A percentile compares a stretch with the other conserved stretches of the same genome.
Conservation (phyloP, 2,329 filamentous ascomycete species). For the Kalmusia sp. region DNA sequence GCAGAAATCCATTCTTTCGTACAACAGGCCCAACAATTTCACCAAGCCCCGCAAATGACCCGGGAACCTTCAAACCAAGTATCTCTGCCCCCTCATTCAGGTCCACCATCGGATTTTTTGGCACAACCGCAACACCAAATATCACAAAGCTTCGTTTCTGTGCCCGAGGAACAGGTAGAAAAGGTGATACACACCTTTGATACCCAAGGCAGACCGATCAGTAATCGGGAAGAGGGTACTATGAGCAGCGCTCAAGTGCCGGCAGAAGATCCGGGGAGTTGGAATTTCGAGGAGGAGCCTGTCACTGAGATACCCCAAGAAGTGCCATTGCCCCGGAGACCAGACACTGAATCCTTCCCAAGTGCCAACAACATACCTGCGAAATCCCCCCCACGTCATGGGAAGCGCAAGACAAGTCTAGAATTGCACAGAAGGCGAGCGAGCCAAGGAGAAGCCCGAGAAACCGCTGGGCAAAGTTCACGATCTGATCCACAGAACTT, state of each 20-base stretch:
- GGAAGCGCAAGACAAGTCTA: constrained; percentile 78
- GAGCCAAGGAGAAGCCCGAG: constrained; percentile 67
- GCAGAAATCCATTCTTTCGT: constrained; percentile 51
- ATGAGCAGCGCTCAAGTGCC: constrained; percentile 46
- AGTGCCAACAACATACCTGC: constrained; percentile 77
- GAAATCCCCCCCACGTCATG: constrained; percentile 77
- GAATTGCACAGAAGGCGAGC: constrained; percentile 62
- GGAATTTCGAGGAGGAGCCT: constrained; percentile 93
- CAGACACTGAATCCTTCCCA: constrained; percentile 88
- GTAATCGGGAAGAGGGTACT: constrained; percentile 51
- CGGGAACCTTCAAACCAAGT: constrained; percentile 54
- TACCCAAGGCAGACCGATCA: constrained; percentile 61
- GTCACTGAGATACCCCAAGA: constrained; percentile 64
- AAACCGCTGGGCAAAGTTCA: constrained; percentile 47
- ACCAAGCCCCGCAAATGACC: constrained; percentile 52
- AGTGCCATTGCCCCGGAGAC: constrained; percentile 66
- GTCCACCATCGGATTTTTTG: constrained; percentile 40
- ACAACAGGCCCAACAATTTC: constrained; percentile 46
- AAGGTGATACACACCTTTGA: constrained; percentile 67
- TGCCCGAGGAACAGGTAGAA: constrained; percentile 63
- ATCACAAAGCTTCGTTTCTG: constrained; percentile 49
- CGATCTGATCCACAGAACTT: constrained; percentile 79
- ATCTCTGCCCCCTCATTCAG: constrained; percentile 44
- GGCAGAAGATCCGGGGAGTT: constrained; percentile 71
- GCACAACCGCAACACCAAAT: constrained; percentile 48